A percentile compares a stretch with the other conserved stretches of the same genome.
These are phyloP conservation scores for Pythium coloratum DNA, from an alignment of 352 stramenopile genomes.

Conservation along the genomic window DNA sequence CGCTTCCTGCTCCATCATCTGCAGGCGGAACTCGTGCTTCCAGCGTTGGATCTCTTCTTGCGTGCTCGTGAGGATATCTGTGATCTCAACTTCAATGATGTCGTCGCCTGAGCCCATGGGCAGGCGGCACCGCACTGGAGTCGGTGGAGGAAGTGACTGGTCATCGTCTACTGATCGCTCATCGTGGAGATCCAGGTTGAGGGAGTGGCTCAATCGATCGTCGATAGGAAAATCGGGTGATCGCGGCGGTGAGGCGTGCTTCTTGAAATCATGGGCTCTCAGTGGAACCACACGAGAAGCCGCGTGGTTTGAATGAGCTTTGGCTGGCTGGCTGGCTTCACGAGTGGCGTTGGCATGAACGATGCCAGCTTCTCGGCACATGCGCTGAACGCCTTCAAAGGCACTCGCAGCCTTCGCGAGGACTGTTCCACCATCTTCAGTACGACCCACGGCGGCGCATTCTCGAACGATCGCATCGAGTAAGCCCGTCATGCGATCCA, in stretches of 20 bases:
- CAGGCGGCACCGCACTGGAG: background rate
- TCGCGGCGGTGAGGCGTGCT: background rate
- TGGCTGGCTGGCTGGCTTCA: background rate
- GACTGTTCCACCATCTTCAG: constrained; percentile 10
- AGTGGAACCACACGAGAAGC: constrained; percentile 14
- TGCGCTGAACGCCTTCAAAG: constrained; percentile 25
- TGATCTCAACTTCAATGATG: constrained; percentile 32
- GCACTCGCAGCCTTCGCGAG: constrained; percentile 18
- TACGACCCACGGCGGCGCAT: constrained; percentile 16
- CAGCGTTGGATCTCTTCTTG: constrained; percentile 28
- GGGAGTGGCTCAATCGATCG: background rate
- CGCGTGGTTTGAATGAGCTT: constrained; percentile 4
- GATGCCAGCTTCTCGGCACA: constrained; percentile 27
- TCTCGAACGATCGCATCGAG: constrained; percentile 24
- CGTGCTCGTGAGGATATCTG: constrained; percentile 27
- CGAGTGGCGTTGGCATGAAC: constrained; percentile 6
- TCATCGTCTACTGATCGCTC: constrained; percentile 3
- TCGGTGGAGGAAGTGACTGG: constrained; percentile 3
- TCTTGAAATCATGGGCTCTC: constrained; percentile 3
- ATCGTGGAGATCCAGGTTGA: constrained; percentile 2
- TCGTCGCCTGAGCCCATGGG: constrained; percentile 17
- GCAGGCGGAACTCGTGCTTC: constrained; percentile 28
- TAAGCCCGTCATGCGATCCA: constrained; percentile 22
- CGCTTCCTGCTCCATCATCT: constrained; percentile 31
- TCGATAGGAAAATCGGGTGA: background rate